Evolutionary conservation across 1,284 basidiomycete genomes (phyloP).

Genomic region (Sanghuangporus sanghuang): DNA sequence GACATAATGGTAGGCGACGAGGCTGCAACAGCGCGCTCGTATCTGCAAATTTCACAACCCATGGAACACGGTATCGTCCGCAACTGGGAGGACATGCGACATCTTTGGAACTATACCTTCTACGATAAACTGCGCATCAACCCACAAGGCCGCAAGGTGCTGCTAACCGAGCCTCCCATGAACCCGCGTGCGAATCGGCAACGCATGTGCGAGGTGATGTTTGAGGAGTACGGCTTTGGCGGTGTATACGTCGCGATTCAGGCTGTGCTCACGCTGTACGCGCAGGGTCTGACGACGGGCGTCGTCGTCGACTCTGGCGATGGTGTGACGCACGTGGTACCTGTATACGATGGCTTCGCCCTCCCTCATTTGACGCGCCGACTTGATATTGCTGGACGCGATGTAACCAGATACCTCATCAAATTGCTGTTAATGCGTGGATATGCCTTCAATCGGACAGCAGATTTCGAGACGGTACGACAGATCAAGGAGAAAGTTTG

Average conservation of each 20-base stretch:
- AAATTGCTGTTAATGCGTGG: conserved; percentile 97
- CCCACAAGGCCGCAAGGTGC: conserved; percentile 82
- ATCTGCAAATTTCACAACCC: conserved; percentile 94
- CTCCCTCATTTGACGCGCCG: conserved; percentile 93
- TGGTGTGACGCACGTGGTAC: conserved; percentile 98
- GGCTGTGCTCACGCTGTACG: conserved; percentile 84
- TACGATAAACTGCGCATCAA: conserved; percentile 92
- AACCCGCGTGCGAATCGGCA: conserved; percentile 94
- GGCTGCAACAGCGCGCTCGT: conserved; percentile 90
- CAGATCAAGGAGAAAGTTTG: conserved; percentile 99
- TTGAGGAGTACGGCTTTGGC: conserved; percentile 96
- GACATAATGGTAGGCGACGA: conserved; percentile 99
- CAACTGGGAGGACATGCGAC: conserved; percentile 99
- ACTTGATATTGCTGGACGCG: conserved; percentile 95
- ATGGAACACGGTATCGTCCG: conserved; percentile 99
- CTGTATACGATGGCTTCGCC: conserved; percentile 95
- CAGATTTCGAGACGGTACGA: conserved; percentile 97
- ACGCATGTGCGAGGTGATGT: conserved; percentile 98
- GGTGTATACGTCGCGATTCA: conserved; percentile 98
- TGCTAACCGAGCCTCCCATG: conserved; percentile 99
- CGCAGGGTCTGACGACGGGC: conserved; percentile 88
- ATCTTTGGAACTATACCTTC: conserved; percentile 99
- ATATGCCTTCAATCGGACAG: conserved; percentile 98
- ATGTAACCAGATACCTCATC: conserved; percentile 98
- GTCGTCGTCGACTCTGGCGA: conserved; percentile 99